Conservation (phyloP, 257 asterid genomes). For the Mitragyna speciosa region DNA sequence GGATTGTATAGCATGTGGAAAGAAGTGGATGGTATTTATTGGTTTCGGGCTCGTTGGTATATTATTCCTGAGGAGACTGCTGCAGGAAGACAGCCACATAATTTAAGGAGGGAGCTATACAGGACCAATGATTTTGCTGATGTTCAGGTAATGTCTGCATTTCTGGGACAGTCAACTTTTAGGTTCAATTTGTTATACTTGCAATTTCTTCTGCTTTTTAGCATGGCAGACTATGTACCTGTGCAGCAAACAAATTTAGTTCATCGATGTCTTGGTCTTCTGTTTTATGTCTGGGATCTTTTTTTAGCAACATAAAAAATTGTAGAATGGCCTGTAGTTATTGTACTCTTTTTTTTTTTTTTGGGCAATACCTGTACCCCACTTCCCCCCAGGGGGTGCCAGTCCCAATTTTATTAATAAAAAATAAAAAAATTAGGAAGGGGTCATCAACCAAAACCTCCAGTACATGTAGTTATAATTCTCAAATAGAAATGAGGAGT, state of each 20-base stretch:
- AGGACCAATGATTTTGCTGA: conserved; percentile 74
- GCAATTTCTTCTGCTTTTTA: neutral
- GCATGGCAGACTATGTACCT: neutral
- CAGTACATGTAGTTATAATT: too few species aligned
- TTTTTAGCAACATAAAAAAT: too few species aligned
- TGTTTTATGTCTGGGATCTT: too few species aligned
- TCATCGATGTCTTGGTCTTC: too few species aligned
- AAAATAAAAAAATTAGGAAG: too few species aligned
- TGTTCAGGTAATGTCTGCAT: conserved; percentile 54
- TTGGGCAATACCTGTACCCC: too few species aligned
- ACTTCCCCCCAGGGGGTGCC: too few species aligned
- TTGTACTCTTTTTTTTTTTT: neutral
- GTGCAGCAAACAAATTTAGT: too few species aligned
- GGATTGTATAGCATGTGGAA: conserved; percentile 69
- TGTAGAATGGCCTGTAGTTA: too few species aligned
- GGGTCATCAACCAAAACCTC: too few species aligned
- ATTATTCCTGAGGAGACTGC: conserved; percentile 87
- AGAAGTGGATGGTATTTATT: conserved; percentile 80
- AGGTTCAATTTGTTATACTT: neutral
- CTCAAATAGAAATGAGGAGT: too few species aligned
- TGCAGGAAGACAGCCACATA: conserved; percentile 88
- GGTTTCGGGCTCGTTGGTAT: conserved; percentile 83
- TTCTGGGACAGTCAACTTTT: neutral
- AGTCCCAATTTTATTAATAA: too few species aligned
- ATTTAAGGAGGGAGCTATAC: conserved; percentile 87